Evolutionary conservation across 2,329 filamentous ascomycete species (phyloP).

Genomic region (Trichophyton schoenleinii): DNA sequence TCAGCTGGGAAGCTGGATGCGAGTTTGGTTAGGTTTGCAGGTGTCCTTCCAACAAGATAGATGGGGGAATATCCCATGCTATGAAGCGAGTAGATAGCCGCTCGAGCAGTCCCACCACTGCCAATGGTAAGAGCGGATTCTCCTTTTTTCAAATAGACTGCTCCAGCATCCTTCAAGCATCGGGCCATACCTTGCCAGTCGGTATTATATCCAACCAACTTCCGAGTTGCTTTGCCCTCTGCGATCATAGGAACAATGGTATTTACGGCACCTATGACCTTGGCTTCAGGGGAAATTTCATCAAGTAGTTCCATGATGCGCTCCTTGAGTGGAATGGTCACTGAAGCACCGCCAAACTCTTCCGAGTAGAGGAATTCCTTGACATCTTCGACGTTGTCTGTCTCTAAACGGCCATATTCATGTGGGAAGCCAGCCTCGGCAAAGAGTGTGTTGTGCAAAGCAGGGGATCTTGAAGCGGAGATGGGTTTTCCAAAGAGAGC

Average conservation of each 20-base stretch:
- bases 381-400: conserved; percentile 50
- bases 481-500: conserved; percentile 84
- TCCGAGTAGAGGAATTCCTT: conserved; percentile 52
- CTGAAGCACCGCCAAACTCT: conserved; percentile 82
- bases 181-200: conserved; percentile 90
- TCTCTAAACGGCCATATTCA: conserved; percentile 65
- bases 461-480: conserved; percentile 67
- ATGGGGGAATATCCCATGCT: conserved; percentile 74
- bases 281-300: conserved; percentile 63
- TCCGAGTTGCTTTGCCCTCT: conserved; percentile 25
- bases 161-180: conserved; percentile 58
- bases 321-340: conserved; percentile 90
- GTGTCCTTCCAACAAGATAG: conserved; percentile 70
- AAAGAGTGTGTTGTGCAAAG: conserved; percentile 82
- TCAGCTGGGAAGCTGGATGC: conserved; percentile 58
- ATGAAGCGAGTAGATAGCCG: conserved; percentile 78
- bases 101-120: conserved; percentile 80
- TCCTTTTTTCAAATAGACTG: conserved; percentile 26
- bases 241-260: conserved; percentile 58
- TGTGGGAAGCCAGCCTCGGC: conserved; percentile 66
- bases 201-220: conserved; percentile 76
- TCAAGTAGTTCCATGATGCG: conserved; percentile 75
- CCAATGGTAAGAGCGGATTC: conserved; percentile 66
- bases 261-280: conserved; percentile 82
- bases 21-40: conserved; percentile 54